Base-by-base conservation (phyloP, 495 filamentous ascomycete genomes). In the Penicillium canariense region DNA sequence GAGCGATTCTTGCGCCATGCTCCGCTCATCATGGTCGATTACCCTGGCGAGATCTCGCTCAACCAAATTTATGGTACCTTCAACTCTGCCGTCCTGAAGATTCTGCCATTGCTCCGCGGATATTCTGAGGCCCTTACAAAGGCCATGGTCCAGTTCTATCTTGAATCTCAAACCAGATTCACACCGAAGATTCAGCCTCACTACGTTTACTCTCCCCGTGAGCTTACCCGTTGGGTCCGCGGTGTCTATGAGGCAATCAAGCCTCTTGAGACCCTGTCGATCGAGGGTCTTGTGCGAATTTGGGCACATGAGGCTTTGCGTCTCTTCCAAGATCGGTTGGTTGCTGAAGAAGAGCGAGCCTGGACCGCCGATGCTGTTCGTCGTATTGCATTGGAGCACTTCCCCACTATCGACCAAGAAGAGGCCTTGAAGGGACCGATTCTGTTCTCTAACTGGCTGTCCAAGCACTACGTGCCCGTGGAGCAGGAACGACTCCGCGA, bases 361-460 rank as follows among this genome's bases (percentile, higher is more conserved):
- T 99, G 94, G 94, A 99, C 94, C 3, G 84, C 90, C 23, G 89
- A 94, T 39, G 84, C 86, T 9, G 86, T 96, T 44, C 82, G 83
- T 25, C 80, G 89, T 22, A 89, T 97, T 70, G 94, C 94, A 9
- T 69, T 94, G 42, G 89, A 96, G 44, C 82, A 90, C 65, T 99
- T 99, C 82, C 94, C 93, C 1, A 93, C 82, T 17, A 92, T 97
- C 58, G 88, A 97, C 56, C 86, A 96, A 45, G 75, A 85, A 27
- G 87, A 88, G 62, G 91, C 95, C 28, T 80, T 99, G n/a, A 88
- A 89, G 60, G 89, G 89, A 0, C 94, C 94, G 3, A 97, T 99
- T 46, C 74, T 99, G 26, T 99, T 92, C 77, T 99, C 94, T 7
- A 99, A 97, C 70, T 99, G 94, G 94, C 81, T 97, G n/a, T 97